These are phyloP conservation scores for Boletus reticulatus DNA, from an alignment of 768 basidiomycete genomes.

Conservation along the genomic window DNA sequence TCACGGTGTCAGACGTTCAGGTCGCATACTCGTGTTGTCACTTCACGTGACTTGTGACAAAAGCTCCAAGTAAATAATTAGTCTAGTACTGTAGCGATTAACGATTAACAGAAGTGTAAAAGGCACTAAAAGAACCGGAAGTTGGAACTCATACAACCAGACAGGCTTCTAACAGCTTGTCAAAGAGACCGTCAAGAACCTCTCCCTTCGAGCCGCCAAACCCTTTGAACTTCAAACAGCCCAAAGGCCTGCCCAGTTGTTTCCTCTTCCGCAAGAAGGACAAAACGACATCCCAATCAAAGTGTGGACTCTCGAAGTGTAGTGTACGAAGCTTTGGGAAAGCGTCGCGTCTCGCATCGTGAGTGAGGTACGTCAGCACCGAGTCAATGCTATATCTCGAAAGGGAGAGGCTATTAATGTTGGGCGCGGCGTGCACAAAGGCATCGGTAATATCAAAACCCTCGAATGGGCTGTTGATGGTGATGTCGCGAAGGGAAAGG, in stretches of 20 bases:
- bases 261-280: conserved; percentile 26
- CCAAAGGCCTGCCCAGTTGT: conserved; percentile 17
- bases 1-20: neutral
- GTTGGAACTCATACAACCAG: conserved; percentile 13
- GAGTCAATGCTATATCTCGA: conserved; percentile 26
- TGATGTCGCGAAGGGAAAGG: conserved; percentile 20
- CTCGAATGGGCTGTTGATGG: conserved; percentile 26
- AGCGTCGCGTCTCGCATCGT: conserved; percentile 27
- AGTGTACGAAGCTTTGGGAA: conserved; percentile 21
- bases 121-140: neutral
- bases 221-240: conserved; percentile 17
- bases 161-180: conserved; percentile 19
- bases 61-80: neutral
- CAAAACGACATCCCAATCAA: conserved; percentile 29
- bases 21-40: too few species aligned
- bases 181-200: conserved; percentile 20
- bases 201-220: conserved; percentile 20
- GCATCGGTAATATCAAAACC: conserved; percentile 22
- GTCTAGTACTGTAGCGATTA: too few species aligned
- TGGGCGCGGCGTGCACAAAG: conserved; percentile 24
- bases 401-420: conserved; percentile 23
- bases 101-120: neutral
- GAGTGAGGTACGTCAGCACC: conserved; percentile 22
- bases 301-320: conserved; percentile 23
- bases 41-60: conserved; percentile 17